Evolutionary conservation across 805 yeast species (phyloP).

Genomic region (Saccharomycopsis oosterbeekiorum): DNA sequence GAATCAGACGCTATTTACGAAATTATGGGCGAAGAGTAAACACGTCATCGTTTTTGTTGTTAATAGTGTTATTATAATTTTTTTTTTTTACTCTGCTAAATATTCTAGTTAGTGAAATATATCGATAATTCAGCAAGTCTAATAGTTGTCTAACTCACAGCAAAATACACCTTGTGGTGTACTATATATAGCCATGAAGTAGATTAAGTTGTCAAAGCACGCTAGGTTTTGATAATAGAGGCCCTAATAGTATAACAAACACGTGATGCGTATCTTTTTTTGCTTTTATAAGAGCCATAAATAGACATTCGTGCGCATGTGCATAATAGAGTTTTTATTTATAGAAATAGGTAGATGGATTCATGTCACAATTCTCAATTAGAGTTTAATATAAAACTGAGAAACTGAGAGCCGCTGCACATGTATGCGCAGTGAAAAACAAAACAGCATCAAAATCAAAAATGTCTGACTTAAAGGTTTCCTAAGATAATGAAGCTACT

Average conservation of each 20-base stretch:
- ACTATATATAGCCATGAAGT: too few relatives aligned
- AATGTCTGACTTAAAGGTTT: background rate
- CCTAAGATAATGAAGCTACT: background rate
- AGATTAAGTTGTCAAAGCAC: too few relatives aligned
- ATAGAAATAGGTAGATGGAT: background rate
- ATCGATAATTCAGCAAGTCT: too few relatives aligned
- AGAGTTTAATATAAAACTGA: background rate
- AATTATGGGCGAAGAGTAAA: conserved; percentile 12
- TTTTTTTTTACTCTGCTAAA: too few relatives aligned
- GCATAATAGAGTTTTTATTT: background rate
- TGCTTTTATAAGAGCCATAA: background rate
- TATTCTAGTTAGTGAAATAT: too few relatives aligned
- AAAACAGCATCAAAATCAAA: background rate
- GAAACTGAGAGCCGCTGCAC: background rate
- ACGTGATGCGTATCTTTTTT: too few relatives aligned
- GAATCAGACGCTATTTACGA: conserved; percentile 21
- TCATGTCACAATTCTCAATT: background rate
- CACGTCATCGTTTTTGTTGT: too few relatives aligned
- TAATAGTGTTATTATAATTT: too few relatives aligned
- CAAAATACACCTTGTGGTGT: background rate
- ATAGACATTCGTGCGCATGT: too few relatives aligned
- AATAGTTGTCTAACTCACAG: conserved; percentile 19
- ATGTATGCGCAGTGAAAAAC: background rate
- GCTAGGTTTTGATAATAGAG: too few relatives aligned
- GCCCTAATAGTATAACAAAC: too few relatives aligned